Evolutionary conservation across 176 grass and related monocot genomes (phyloP).

Genomic region (Musa beccarii): DNA sequence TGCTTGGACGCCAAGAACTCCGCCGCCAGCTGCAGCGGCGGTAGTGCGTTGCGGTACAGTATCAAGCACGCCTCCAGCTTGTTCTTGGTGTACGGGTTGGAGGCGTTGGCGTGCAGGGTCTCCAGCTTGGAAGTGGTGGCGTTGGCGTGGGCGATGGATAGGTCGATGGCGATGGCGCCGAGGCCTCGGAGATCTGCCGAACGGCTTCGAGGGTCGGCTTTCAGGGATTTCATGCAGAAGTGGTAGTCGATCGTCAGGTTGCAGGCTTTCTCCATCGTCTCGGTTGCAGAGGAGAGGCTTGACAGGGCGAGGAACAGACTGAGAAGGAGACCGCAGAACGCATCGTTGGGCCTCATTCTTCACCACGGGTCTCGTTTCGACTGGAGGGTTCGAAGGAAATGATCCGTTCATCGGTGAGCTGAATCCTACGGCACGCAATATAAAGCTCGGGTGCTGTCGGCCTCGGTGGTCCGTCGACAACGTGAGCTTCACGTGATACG

Average conservation of each 20-base stretch:
- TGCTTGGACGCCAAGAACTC: conserved; percentile 3
- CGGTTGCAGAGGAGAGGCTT: background rate
- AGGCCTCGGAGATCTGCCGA: background rate
- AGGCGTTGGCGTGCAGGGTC: background rate
- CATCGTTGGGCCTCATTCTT: background rate
- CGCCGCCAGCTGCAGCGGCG: conserved; percentile 4
- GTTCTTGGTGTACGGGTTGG: conserved; percentile 4
- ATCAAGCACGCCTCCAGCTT: conserved; percentile 7
- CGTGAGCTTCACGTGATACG: too few species aligned
- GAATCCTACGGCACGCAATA: too few species aligned
- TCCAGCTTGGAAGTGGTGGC: background rate
- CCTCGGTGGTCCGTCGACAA: too few species aligned
- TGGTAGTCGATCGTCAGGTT: conserved; percentile 2
- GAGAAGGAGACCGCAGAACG: background rate
- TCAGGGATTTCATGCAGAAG: conserved; percentile 1
- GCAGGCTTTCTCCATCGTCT: conserved; percentile 3
- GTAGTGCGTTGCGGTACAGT: background rate
- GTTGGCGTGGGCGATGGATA: conserved; percentile 1
- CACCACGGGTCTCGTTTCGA: too few species aligned
- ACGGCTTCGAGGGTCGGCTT: conserved; percentile 2
- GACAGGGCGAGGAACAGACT: background rate
- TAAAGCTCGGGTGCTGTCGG: too few species aligned
- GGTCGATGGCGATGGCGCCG: conserved; percentile 8
- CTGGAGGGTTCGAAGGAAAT: too few species aligned
- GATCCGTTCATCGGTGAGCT: too few species aligned